Conservation (phyloP, 495 filamentous ascomycete species). For the Podospora tetraspora region DNA sequence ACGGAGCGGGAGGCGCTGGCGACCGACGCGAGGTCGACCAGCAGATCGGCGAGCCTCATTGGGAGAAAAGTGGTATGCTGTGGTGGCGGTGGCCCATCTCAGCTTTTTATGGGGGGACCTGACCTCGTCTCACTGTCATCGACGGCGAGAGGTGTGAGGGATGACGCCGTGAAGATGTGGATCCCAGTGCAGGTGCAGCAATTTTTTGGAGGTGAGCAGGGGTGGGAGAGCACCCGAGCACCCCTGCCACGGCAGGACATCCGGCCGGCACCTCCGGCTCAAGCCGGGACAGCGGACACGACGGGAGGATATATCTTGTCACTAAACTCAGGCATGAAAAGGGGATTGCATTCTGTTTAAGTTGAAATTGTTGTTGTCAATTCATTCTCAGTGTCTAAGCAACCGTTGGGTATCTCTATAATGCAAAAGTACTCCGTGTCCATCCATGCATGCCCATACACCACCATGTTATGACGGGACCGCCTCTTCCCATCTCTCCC, state of each 20-base stretch:
- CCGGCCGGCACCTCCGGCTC: neutral
- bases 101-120: neutral
- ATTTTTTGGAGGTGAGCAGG: conserved; percentile 4
- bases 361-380: neutral
- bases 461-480: neutral
- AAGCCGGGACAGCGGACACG: neutral
- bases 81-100: neutral
- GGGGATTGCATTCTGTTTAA: neutral
- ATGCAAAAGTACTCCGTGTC: neutral
- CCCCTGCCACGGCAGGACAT: neutral
- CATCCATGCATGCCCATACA: neutral
- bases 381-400: neutral
- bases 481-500: neutral
- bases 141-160: neutral
- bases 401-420: neutral
- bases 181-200: neutral
- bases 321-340: neutral
- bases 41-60: conserved; percentile 47
- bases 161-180: conserved; percentile 2
- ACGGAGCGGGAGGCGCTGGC: conserved; percentile 72
- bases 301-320: neutral
- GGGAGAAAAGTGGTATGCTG: neutral
- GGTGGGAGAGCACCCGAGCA: neutral
- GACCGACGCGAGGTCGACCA: conserved; percentile 76
- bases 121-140: neutral